Percentiles rank a stretch among this genome's conserved stretches.
Conservation (phyloP, 31 red algal genomes). For the Odonthalia washingtoniensis region DNA sequence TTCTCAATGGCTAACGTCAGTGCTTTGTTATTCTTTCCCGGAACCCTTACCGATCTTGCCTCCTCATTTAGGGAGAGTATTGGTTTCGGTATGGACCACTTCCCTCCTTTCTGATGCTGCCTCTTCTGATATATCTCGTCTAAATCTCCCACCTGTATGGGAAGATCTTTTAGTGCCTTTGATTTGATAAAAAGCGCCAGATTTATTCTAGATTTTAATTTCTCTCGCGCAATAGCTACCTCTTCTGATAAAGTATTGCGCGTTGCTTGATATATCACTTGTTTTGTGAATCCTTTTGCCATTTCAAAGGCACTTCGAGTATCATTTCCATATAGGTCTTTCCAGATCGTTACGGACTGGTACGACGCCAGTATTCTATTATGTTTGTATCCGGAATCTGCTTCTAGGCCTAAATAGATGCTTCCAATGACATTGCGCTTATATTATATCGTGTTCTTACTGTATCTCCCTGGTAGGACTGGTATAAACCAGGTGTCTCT, state of each 20-base stretch:
- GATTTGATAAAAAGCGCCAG: conserved; percentile 23
- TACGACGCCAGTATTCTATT: background rate
- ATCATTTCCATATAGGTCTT: background rate
- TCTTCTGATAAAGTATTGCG: conserved; percentile 1
- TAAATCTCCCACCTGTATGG: conserved; percentile 20
- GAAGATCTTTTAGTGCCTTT: conserved; percentile 33
- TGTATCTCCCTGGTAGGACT: conserved; percentile 13
- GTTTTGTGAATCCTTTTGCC: too few species aligned
- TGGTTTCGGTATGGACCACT: conserved; percentile 10
- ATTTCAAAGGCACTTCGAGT: background rate
- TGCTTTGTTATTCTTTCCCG: too few species aligned
- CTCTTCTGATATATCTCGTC: conserved; percentile 36
- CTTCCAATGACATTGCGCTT: conserved; percentile 43
- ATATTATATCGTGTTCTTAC: background rate
- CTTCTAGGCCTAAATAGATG: conserved; percentile 40
- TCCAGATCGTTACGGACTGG: background rate
- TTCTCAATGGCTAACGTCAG: too few species aligned
- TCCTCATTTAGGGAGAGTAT: too few species aligned
- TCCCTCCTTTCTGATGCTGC: conserved; percentile 24
- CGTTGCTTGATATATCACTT: background rate
- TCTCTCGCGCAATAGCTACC: conserved; percentile 13
- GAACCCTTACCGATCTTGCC: too few species aligned
- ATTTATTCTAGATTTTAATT: too few species aligned
- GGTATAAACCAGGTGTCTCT: background rate
- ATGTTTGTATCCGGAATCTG: background rate